Percentiles rank a stretch among this genome's conserved stretches.
Conservation (phyloP, 371 early-diverging fungal species). For the Rhizopus stolonifer region DNA sequence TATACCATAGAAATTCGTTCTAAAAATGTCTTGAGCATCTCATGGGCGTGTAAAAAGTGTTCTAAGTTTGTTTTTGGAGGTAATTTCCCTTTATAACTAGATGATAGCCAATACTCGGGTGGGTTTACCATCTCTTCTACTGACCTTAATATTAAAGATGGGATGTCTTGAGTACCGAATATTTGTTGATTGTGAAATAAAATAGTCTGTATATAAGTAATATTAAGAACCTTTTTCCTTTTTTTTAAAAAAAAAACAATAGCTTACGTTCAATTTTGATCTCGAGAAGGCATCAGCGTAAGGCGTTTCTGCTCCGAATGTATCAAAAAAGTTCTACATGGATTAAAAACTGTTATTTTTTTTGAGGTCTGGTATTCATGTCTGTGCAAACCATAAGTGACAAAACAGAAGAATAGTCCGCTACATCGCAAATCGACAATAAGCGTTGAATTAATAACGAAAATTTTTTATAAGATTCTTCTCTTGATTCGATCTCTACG, state of each 20-base stretch:
- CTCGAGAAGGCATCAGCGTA: slow-evolving; percentile 58
- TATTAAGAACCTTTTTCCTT: not conserved
- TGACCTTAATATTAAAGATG: slow-evolving; percentile 23
- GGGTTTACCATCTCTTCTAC: slow-evolving; percentile 36
- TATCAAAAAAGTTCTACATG: slow-evolving; percentile 25
- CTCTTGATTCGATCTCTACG: slow-evolving; percentile 47
- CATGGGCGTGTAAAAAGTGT: slow-evolving; percentile 18
- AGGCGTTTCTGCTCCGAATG: slow-evolving; percentile 45
- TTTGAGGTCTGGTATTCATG: too few relatives aligned
- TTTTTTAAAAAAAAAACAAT: not conserved
- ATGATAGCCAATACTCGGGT: slow-evolving; percentile 32
- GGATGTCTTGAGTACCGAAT: slow-evolving; percentile 29
- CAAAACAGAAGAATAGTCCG: slow-evolving; percentile 34
- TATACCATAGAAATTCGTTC: slow-evolving; percentile 43
- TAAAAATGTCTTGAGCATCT: slow-evolving; percentile 25
- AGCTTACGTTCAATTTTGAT: slow-evolving; percentile 48
- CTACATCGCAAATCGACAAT: slow-evolving; percentile 30
- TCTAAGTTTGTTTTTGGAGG: slow-evolving; percentile 6
- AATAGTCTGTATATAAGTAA: slow-evolving; percentile 16
- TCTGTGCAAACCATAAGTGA: slow-evolving; percentile 36
- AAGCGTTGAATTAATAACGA: slow-evolving; percentile 21
- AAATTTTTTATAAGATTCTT: slow-evolving; percentile 33
- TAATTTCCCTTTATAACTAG: not conserved
- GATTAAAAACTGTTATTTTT: slow-evolving; percentile 16
- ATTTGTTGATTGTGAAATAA: slow-evolving; percentile 35